These are phyloP conservation scores for Botrytis tulipae DNA, from an alignment of 2,329 filamentous ascomycete species.

Conservation along the genomic window DNA sequence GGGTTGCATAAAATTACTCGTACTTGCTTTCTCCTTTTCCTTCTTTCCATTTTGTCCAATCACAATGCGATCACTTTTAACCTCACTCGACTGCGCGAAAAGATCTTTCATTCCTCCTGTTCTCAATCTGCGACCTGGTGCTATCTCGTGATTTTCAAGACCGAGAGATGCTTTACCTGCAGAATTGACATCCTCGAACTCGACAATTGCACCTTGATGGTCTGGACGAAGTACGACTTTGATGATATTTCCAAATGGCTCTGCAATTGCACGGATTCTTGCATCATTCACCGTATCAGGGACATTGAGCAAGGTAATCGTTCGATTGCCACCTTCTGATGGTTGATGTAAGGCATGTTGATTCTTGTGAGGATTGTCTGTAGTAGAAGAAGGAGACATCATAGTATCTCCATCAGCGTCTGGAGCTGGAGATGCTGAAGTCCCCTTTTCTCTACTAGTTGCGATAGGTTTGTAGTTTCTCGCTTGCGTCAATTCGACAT, in stretches of 20 bases:
- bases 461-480: conserved; percentile 57
- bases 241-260: conserved; percentile 66
- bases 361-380: conserved; percentile 26
- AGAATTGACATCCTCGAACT: conserved; percentile 65
- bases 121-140: conserved; percentile 49
- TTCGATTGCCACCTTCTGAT: conserved; percentile 61
- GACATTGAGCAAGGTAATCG: conserved; percentile 78
- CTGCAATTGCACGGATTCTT: conserved; percentile 71
- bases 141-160: conserved; percentile 56
- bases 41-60: conserved; percentile 34
- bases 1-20: conserved; percentile 36
- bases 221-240: conserved; percentile 79
- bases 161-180: conserved; percentile 70
- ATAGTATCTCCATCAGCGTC: conserved; percentile 39
- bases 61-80: conserved; percentile 45
- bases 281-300: conserved; percentile 91
- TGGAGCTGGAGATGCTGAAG: conserved; percentile 38
- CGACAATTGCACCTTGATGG: conserved; percentile 81
- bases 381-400: conserved; percentile 34
- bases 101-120: conserved; percentile 56
- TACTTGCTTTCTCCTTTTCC: conserved; percentile 2
- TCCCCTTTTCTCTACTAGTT: conserved; percentile 42
- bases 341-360: conserved; percentile 37
- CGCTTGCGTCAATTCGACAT: conserved; percentile 60
- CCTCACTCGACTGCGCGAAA: conserved; percentile 50